Evolutionary conservation across 1,284 basidiomycete genomes (phyloP).

Genomic region (Boletus sp.): DNA sequence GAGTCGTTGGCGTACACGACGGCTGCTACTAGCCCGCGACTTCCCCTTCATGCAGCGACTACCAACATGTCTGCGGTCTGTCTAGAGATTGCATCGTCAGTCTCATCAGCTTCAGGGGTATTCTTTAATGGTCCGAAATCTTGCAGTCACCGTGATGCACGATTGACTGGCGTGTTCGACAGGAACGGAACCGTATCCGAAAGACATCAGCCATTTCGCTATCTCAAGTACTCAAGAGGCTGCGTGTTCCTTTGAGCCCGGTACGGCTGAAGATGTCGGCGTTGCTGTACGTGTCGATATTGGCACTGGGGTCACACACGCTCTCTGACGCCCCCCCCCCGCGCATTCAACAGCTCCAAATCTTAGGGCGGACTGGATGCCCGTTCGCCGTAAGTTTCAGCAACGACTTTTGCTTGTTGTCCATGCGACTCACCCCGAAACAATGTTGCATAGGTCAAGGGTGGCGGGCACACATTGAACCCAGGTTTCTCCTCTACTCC

Average conservation of each 20-base stretch:
- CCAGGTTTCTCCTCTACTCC: constrained; percentile 37
- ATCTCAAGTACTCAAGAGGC: constrained; percentile 43
- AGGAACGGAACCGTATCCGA: constrained; percentile 32
- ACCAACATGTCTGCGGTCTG: constrained; percentile 18
- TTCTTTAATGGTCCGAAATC: constrained; percentile 33
- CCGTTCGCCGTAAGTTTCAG: constrained; percentile 39
- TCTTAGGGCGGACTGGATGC: constrained; percentile 40
- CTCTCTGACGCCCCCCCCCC: constrained; percentile 4
- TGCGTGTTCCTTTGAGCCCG: constrained; percentile 55
- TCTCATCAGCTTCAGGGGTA: constrained; percentile 33
- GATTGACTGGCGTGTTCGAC: constrained; percentile 2
- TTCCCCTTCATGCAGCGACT: background rate
- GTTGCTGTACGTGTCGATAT: constrained; percentile 38
- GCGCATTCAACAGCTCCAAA: constrained; percentile 38
- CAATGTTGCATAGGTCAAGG: constrained; percentile 41
- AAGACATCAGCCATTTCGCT: constrained; percentile 47
- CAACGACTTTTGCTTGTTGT: background rate
- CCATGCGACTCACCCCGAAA: constrained; percentile 3
- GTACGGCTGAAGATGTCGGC: constrained; percentile 45
- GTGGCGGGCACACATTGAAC: constrained; percentile 46
- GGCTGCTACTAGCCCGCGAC: background rate
- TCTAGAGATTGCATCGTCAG: constrained; percentile 23
- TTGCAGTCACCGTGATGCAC: background rate
- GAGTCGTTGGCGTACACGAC: constrained; percentile 5
- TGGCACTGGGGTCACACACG: background rate